Conservation (phyloP, 2,329 filamentous ascomycete species). For the Pestalotiopsis sp. region DNA sequence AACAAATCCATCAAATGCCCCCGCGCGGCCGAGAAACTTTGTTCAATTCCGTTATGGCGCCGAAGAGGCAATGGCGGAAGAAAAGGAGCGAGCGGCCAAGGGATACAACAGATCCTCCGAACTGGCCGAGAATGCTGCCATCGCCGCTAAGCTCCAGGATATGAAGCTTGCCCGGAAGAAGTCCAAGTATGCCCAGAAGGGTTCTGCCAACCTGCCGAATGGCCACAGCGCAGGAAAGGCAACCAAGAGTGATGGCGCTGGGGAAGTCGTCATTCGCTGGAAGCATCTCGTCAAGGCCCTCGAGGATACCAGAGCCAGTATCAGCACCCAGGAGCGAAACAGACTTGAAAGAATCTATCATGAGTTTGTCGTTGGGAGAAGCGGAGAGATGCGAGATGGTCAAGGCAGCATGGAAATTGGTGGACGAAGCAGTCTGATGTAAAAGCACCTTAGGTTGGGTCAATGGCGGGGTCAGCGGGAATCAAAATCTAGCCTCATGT, state of each 20-base stretch:
- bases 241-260: slow-evolving; percentile 41
- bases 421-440: slow-evolving; percentile 93
- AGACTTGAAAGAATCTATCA: slow-evolving; percentile 80
- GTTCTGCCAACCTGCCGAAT: slow-evolving; percentile 25
- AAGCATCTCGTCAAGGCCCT: slow-evolving; percentile 79
- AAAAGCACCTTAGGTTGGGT: slow-evolving; percentile 15
- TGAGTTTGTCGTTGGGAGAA: slow-evolving; percentile 90
- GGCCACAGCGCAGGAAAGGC: slow-evolving; percentile 23
- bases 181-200: slow-evolving; percentile 50
- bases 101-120: slow-evolving; percentile 52
- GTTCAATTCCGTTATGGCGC: slow-evolving; percentile 82
- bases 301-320: slow-evolving; percentile 75
- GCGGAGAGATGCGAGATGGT: slow-evolving; percentile 92
- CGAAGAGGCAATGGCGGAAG: slow-evolving; percentile 48
- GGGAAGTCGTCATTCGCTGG: slow-evolving; percentile 81
- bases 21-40: slow-evolving; percentile 53
- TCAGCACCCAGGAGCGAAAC: slow-evolving; percentile 73
- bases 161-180: slow-evolving; percentile 72
- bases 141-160: slow-evolving; percentile 78
- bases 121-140: slow-evolving; percentile 74
- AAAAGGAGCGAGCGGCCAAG: slow-evolving; percentile 36
- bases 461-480: too few species aligned
- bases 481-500: too few species aligned
- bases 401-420: slow-evolving; percentile 91
- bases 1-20: slow-evolving; percentile 34